A percentile compares a stretch with the other conserved stretches of the same genome.
phyloP scores from a whole-genome alignment of 2,329 filamentous ascomycete genomes.

The Diaporthe sp. region DNA sequence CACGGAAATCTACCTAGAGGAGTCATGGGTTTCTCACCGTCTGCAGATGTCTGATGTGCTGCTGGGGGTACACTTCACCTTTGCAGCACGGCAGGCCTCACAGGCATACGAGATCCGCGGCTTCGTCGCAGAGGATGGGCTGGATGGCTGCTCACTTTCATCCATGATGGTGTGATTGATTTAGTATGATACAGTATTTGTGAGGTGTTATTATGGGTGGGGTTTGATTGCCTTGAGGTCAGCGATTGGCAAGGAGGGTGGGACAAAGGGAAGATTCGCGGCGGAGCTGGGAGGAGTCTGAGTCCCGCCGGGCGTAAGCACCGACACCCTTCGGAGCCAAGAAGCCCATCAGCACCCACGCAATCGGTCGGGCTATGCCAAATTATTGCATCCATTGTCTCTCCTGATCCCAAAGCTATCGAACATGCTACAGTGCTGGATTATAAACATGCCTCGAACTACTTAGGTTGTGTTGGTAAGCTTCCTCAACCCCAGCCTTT shows the following conservation, averaged over 20 bases:
- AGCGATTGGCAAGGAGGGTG: not conserved
- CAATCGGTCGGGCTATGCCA: not conserved
- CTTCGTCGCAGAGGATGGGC: constrained; percentile 36
- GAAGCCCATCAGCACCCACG: not conserved
- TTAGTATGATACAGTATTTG: no score
- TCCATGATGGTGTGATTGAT: constrained; percentile 10
- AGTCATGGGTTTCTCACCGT: constrained; percentile 53
- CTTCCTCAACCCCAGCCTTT: not conserved
- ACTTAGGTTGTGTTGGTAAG: not conserved
- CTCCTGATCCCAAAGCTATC: not conserved
- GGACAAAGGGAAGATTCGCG: constrained; percentile 13
- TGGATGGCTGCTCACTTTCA: not conserved
- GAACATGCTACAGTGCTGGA: not conserved
- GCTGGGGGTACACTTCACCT: constrained; percentile 65
- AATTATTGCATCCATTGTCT: not conserved
- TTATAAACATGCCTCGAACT: not conserved
- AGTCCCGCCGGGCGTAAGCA: not conserved
- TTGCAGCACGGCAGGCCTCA: constrained; percentile 66
- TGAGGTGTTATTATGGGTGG: not conserved
- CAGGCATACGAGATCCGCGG: constrained; percentile 61
- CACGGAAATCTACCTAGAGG: not conserved
- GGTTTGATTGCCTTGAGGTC: not conserved
- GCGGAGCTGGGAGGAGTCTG: not conserved
- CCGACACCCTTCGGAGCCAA: not conserved
- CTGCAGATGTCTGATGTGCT: constrained; percentile 62